These are phyloP conservation scores for Amaranthus cruentus DNA, from an alignment of 148 eudicot species.

Conservation along the genomic window DNA sequence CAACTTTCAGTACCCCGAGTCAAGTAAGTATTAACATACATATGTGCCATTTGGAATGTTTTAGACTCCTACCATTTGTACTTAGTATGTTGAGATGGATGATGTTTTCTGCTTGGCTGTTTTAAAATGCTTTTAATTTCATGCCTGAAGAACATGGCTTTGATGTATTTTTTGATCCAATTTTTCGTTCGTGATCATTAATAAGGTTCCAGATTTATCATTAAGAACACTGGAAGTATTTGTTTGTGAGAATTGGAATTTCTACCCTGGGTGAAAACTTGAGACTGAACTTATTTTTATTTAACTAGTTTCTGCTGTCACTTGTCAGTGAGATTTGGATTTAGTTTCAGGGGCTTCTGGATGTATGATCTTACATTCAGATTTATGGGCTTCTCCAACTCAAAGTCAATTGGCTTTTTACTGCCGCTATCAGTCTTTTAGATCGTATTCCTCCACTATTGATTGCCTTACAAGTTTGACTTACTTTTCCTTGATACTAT, in stretches of 20 bases:
- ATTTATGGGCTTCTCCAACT: too few relatives aligned
- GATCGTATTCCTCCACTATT: too few relatives aligned
- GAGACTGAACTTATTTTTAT: not conserved
- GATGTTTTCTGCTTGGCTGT: not conserved
- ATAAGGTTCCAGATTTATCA: not conserved
- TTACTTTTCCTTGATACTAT: not conserved
- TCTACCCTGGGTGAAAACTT: not conserved
- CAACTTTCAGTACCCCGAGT: slow-evolving; percentile 53
- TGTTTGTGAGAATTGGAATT: not conserved
- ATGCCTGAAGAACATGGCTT: not conserved
- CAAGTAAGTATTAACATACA: slow-evolving; percentile 35
- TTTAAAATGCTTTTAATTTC: not conserved
- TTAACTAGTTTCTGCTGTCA: too few relatives aligned
- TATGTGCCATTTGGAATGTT: not conserved
- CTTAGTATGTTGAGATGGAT: not conserved
- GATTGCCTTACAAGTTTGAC: not conserved
- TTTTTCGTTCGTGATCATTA: not conserved
- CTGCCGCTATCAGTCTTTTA: too few relatives aligned
- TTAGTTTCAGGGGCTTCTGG: too few relatives aligned
- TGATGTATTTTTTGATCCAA: not conserved
- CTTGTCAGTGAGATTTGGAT: too few relatives aligned
- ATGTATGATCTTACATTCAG: too few relatives aligned
- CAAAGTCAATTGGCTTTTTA: too few relatives aligned
- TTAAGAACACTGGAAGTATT: not conserved
- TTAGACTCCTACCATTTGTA: not conserved